A percentile compares a stretch with the other conserved stretches of the same genome.
phyloP scores from a whole-genome alignment of 208 protist species.

The Leishmania lainsoni region DNA sequence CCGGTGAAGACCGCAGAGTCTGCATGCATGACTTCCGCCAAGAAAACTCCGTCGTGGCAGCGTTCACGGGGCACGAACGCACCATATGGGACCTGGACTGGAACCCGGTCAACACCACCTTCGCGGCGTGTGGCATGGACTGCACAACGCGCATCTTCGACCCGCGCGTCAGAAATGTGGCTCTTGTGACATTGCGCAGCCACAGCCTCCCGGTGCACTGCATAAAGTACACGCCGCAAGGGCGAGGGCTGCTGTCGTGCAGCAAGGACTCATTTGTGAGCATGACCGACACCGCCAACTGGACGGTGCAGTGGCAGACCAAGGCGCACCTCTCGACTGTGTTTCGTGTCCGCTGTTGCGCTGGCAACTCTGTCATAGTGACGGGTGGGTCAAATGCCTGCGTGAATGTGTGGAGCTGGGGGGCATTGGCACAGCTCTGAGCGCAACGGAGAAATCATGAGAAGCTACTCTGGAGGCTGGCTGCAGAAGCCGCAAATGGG shows the following conservation, averaged over 20 bases:
- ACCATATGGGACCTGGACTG: conserved; percentile 73
- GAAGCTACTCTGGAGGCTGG: not conserved
- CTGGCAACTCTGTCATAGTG: conserved; percentile 37
- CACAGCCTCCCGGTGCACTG: conserved; percentile 65
- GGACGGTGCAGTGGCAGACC: conserved; percentile 53
- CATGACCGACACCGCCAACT: conserved; percentile 40
- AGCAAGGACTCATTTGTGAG: conserved; percentile 52
- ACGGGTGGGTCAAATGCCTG: conserved; percentile 47
- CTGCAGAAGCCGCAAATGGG: not conserved
- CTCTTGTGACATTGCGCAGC: conserved; percentile 32
- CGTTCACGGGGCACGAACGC: conserved; percentile 50
- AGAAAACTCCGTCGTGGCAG: conserved; percentile 38
- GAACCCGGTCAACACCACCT: conserved; percentile 33
- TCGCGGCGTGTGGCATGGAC: conserved; percentile 73
- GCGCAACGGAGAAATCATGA: not conserved
- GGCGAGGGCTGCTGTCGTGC: conserved; percentile 54
- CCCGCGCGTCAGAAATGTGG: conserved; percentile 29
- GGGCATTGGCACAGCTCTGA: conserved; percentile 31
- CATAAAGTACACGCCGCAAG: conserved; percentile 48
- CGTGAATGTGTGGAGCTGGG: conserved; percentile 74
- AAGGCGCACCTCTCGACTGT: conserved; percentile 58
- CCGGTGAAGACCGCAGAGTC: conserved; percentile 53
- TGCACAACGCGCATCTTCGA: conserved; percentile 67
- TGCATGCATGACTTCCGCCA: conserved; percentile 72
- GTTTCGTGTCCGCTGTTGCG: conserved; percentile 56